Evolutionary conservation across 2,329 filamentous ascomycete species (phyloP), one percentile per base, ranked within the genome.

Genomic region (Coccinonectria pachysandricola): DNA sequence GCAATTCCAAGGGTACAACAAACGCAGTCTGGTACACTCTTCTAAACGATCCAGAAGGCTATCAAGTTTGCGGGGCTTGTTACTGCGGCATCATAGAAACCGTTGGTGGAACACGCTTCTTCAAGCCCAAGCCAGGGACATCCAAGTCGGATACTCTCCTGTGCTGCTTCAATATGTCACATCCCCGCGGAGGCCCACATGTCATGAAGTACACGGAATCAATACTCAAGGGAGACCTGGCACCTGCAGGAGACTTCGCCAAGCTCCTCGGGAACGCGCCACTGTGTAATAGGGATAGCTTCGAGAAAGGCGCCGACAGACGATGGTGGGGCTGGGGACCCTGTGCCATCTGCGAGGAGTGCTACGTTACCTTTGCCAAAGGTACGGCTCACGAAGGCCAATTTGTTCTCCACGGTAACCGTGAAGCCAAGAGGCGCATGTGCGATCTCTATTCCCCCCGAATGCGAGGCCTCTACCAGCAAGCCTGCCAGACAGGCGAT

Each of bases 371-470:
- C 8, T 56, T 57, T 18, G 48, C 48, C 2, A 41, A 40, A 19
- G 44, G 43, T 0, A 46, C 43, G 0, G 21, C 33, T 0, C 32
- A 58, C 0, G 53, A 52, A 7, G 16, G 34, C 14, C 28, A 34
- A 2, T 57, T 56, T 42, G 35, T 37, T 2, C 34, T 56, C 10
- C 37, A 36, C 2, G 45, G 50, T 5, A 24, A 30, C 3, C 17
- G 30, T 2, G 33, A 45, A 1, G 22, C 41, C 0, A 20, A 29
- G 31, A 16, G 31, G 18, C 33, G 37, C 3, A 52, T 58, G 42
- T 59, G 56, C 34, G 53, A 58, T 23, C 34, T 57, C 21, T 59
- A 54, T 30, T 56, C 52, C 5, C 40, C 45, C 13, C 53, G 53
- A 8, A 58, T 60, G 48, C 50, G 56, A 6, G 24, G 32, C 1